Percentiles rank a stretch among this genome's conserved stretches.
phyloP scores from a whole-genome alignment of 768 basidiomycete genomes.

The Porphyrellus cyaneotinctus region DNA sequence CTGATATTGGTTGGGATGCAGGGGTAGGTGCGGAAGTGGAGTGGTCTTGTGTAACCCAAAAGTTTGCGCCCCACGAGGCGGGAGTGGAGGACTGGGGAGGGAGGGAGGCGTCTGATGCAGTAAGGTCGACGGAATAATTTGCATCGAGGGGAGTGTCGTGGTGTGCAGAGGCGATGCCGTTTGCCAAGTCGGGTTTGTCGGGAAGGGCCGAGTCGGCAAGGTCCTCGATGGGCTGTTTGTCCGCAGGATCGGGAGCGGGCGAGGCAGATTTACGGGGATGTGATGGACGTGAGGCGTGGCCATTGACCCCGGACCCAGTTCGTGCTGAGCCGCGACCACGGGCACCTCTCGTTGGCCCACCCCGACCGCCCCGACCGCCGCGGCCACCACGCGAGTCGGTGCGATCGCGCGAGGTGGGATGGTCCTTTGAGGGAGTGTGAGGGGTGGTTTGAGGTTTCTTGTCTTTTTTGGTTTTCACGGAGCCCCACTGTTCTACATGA shows the following conservation, averaged over 20 bases:
- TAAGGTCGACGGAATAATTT: conserved; percentile 12
- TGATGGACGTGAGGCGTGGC: conserved; percentile 27
- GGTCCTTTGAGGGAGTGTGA: conserved; percentile 48
- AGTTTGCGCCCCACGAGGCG: conserved; percentile 33
- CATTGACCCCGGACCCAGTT: conserved; percentile 32
- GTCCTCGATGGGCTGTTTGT: conserved; percentile 23
- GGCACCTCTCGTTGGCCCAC: conserved; percentile 49
- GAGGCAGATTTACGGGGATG: conserved; percentile 27
- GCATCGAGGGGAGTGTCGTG: conserved; percentile 18
- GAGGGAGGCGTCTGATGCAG: conserved; percentile 8
- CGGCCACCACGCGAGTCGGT: conserved; percentile 53
- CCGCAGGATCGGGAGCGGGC: conserved; percentile 34
- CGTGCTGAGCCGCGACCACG: conserved; percentile 41
- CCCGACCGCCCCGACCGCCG: conserved; percentile 58
- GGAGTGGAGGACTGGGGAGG: conserved; percentile 25
- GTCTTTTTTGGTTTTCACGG: conserved; percentile 84
- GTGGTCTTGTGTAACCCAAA: conserved; percentile 35
- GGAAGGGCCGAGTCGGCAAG: conserved; percentile 7
- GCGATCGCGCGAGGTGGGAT: conserved; percentile 23
- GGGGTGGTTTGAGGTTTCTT: conserved; percentile 53
- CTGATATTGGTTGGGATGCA: conserved; percentile 12
- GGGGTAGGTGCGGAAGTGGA: conserved; percentile 27
- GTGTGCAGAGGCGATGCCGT: conserved; percentile 6
- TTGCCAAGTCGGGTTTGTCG: conserved; percentile 16
- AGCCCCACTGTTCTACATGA: conserved; percentile 74